These are phyloP conservation scores for Strobilomyces confusus DNA, from an alignment of 768 basidiomycete genomes.

Conservation along the genomic window DNA sequence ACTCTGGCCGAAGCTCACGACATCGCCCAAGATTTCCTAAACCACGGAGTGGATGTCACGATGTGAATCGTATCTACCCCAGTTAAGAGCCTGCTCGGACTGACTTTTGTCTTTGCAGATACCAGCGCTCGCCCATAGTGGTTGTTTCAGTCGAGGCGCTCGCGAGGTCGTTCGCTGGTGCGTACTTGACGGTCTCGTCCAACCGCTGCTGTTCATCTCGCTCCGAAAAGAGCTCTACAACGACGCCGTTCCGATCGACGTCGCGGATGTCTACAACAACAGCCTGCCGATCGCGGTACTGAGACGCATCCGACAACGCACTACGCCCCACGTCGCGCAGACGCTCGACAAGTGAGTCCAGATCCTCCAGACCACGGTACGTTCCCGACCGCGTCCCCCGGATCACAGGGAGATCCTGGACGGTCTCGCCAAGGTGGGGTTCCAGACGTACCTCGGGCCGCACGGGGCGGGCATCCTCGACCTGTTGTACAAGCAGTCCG, in stretches of 20 bases:
- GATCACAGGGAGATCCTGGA: conserved; percentile 33
- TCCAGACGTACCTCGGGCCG: conserved; percentile 35
- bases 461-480: conserved; percentile 32
- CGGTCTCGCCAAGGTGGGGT: conserved; percentile 34
- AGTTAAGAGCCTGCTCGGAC: neutral
- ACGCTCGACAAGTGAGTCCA: conserved; percentile 29
- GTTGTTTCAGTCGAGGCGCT: neutral
- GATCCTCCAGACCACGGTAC: too few species aligned
- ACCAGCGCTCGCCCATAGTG: neutral
- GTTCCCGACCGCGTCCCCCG: neutral
- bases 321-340: conserved; percentile 12
- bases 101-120: conserved; percentile 2
- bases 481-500: conserved; percentile 25
- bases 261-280: conserved; percentile 17
- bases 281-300: conserved; percentile 15
- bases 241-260: conserved; percentile 16
- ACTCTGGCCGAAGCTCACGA: conserved; percentile 30
- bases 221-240: neutral
- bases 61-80: conserved; percentile 12
- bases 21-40: conserved; percentile 34
- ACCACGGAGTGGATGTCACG: conserved; percentile 28
- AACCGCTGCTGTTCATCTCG: neutral
- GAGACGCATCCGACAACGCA: conserved; percentile 21
- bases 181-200: neutral
- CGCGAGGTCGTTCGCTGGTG: neutral